Evolutionary conservation across 176 grass and related monocot species (phyloP), one percentile per base, ranked within the genome.

Genomic region (Phoenix dactylifera): DNA sequence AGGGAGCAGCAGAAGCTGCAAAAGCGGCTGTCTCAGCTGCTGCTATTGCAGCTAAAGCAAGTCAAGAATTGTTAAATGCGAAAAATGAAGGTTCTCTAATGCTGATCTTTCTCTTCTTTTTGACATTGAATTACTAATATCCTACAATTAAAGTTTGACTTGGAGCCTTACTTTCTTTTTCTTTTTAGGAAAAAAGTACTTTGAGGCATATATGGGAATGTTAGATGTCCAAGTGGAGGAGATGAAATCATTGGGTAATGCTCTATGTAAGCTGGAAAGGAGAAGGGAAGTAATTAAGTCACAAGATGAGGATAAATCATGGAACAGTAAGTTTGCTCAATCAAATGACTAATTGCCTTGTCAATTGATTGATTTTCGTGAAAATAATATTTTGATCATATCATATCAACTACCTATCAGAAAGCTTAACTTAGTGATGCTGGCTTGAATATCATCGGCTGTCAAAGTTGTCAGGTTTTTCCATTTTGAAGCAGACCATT

Each of bases 161-260:
- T 12, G 35, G 2, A 44, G 35, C 35, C 35, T 44, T 44, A 9
- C 69, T 30, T 66, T 12, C 29, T 60, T 62, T 16, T 58, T 53
- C 24, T 66, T 59, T 26, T 66, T 57, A 95, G 91, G 90, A 66
- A 82, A 70, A 63, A 82, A 81, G 71, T 87, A 74, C 77, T 95
- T 81, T 54, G 63, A 79, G 35, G 82, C 76, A 50, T 80, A 90
- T 55, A 74, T 82, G 68, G 63, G 74, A 67, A 83, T 86, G 56
- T 60, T 96, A 55, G 83, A 90, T 79, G 64, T 66, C 18, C 91
- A 96, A 84, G 83, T 69, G 75, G 81, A 96, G 63, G 72, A 84
- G 55, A 77, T 96, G 70, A 90, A 87, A 72, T 79, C 76, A 15
- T 77, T 95, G 74, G 80, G 65, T n/a, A 77, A 87, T 49, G 68